Conservation (phyloP, 345 rosid genomes). For the Streptanthus diversifolius region DNA sequence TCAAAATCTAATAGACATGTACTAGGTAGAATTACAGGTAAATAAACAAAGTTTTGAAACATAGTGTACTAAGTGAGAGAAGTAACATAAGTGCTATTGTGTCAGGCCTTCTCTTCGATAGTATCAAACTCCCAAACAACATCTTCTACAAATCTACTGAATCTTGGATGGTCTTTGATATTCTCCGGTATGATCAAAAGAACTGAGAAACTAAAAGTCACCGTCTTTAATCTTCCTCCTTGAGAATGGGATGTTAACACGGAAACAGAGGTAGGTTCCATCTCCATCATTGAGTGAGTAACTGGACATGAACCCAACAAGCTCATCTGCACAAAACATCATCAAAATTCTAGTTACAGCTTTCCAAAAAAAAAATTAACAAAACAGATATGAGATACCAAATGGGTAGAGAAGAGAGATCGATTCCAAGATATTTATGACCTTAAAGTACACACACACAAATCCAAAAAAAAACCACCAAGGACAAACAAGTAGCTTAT, state of each 20-base stretch:
- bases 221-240: neutral
- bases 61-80: neutral
- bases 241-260: neutral
- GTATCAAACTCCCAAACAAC: slow-evolving; percentile 8
- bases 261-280: slow-evolving; percentile 1
- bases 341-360: neutral
- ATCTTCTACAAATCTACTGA: slow-evolving; percentile 23
- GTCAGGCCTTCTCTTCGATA: slow-evolving; percentile 3
- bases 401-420: neutral
- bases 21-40: slow-evolving; percentile 11
- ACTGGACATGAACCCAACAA: slow-evolving; percentile 14
- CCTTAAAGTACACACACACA: neutral
- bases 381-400: neutral
- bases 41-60: slow-evolving; percentile 20
- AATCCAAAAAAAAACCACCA: neutral
- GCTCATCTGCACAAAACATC: slow-evolving; percentile 25
- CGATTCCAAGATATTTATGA: neutral
- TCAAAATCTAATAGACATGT: neutral
- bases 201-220: slow-evolving; percentile 15
- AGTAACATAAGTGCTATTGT: slow-evolving; percentile 1
- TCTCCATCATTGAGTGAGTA: slow-evolving; percentile 35
- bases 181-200: neutral
- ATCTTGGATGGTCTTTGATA: slow-evolving; percentile 16
- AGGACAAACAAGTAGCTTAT: neutral
- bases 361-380: neutral